These are phyloP conservation scores for Escovopsis sp. DNA, from an alignment of 2,329 filamentous ascomycete species.

Conservation along the genomic window DNA sequence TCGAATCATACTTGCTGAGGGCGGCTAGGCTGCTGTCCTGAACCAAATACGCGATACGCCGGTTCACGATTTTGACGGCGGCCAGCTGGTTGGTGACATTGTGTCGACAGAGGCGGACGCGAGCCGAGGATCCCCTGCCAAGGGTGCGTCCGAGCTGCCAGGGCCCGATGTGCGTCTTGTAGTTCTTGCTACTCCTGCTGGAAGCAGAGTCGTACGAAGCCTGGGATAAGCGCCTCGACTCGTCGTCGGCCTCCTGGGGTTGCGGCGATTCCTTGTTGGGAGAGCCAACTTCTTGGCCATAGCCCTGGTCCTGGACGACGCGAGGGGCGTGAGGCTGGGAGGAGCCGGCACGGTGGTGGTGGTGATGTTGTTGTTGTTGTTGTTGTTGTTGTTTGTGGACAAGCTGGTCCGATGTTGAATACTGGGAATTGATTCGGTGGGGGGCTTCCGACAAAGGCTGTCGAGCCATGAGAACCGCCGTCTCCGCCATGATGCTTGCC, in stretches of 20 bases:
- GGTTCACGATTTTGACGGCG: slow-evolving; percentile 91
- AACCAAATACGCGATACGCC: slow-evolving; percentile 61
- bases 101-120: slow-evolving; percentile 76
- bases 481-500: slow-evolving; percentile 16
- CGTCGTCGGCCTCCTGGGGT: slow-evolving; percentile 17
- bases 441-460: slow-evolving; percentile 32
- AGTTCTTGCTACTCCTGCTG: slow-evolving; percentile 25
- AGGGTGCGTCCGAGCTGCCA: slow-evolving; percentile 86
- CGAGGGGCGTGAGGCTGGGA: slow-evolving; percentile 4
- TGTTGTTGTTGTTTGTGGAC: slow-evolving; percentile 16
- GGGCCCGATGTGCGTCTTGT: slow-evolving; percentile 71
- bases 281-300: slow-evolving; percentile 8
- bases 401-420: slow-evolving; percentile 13
- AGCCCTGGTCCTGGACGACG: slow-evolving; percentile 1
- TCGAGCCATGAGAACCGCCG: slow-evolving; percentile 16
- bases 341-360: no score
- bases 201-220: slow-evolving; percentile 26
- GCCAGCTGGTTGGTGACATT: slow-evolving; percentile 62
- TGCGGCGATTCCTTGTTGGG: slow-evolving; percentile 13
- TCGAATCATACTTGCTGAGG: slow-evolving; percentile 58
- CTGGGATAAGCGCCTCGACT: slow-evolving; percentile 23
- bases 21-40: slow-evolving; percentile 76
- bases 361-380: no score
- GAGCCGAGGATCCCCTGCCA: slow-evolving; percentile 77
- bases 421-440: slow-evolving; percentile 29